Evolutionary conservation across 495 filamentous ascomycete genomes (phyloP).

Genomic region (Xylaria flabelliformis): DNA sequence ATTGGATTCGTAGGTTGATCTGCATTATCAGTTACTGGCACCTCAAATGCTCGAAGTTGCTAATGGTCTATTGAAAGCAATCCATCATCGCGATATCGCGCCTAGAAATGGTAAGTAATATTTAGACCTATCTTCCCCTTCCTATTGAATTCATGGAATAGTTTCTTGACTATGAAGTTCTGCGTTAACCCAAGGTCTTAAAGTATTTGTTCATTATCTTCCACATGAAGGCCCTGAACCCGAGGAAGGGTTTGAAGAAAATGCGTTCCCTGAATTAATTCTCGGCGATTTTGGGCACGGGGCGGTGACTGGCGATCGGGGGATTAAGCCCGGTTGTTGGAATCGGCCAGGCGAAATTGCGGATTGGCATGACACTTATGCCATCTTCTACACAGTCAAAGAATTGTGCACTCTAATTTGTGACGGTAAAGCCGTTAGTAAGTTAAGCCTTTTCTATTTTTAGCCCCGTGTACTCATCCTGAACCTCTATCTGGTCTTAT

Average conservation of each 20-base stretch:
- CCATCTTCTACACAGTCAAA: neutral
- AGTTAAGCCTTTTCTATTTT: neutral
- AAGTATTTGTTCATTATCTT: slow-evolving; percentile 11
- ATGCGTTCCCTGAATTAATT: slow-evolving; percentile 9
- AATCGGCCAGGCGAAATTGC: neutral
- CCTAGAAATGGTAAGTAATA: neutral
- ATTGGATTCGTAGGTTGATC: neutral
- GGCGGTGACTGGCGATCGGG: neutral
- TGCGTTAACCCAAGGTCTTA: neutral
- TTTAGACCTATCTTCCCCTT: neutral
- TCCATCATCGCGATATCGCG: slow-evolving; percentile 2
- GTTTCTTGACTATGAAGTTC: neutral
- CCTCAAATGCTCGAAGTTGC: neutral
- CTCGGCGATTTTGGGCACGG: slow-evolving; percentile 4
- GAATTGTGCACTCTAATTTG: neutral
- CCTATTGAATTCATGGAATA: neutral
- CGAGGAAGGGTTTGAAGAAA: slow-evolving; percentile 1
- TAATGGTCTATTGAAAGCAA: neutral
- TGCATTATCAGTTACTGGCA: neutral
- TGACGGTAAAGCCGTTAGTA: neutral
- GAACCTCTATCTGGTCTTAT: neutral
- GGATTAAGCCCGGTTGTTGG: neutral
- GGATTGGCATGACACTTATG: slow-evolving; percentile 3
- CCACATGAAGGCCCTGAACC: neutral
- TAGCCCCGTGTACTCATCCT: too few species aligned